Conservation (phyloP, 257 asterid species). For the Solanum tacnaense region DNA sequence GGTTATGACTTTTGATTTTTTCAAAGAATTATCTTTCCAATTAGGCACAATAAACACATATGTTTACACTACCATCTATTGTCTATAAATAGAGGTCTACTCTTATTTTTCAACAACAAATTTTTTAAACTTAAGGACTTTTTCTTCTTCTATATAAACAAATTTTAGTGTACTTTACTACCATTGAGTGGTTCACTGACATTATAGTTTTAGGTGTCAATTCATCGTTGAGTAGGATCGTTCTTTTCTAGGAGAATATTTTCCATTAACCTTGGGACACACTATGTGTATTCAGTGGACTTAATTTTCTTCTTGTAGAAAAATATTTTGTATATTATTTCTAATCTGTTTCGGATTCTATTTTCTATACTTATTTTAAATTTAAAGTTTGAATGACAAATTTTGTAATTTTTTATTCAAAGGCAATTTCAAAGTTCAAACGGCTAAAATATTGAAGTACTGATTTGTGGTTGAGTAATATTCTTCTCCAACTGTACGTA, state of each 20-base stretch:
- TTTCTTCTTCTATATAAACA: too few species aligned
- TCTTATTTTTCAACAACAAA: neutral
- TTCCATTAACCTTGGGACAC: neutral
- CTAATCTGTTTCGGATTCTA: too few species aligned
- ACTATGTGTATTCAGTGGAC: too few species aligned
- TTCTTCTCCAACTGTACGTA: conserved; percentile 6
- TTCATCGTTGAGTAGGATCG: neutral
- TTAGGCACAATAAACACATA: neutral
- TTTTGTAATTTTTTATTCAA: neutral
- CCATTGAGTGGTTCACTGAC: too few species aligned
- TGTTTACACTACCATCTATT: neutral
- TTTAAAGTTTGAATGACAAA: neutral
- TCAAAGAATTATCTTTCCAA: too few species aligned
- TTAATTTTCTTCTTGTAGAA: too few species aligned
- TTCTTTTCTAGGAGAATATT: neutral
- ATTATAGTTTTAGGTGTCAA: too few species aligned
- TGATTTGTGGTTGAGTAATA: neutral
- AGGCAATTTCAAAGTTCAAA: neutral
- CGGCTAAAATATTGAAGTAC: neutral
- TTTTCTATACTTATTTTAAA: neutral
- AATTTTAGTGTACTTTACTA: too few species aligned
- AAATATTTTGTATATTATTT: too few species aligned
- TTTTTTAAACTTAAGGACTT: too few species aligned
- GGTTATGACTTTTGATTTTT: neutral
- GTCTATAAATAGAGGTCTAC: neutral